Conservation (phyloP, 139 green algal genomes). For the Chlorella ohadii region DNA sequence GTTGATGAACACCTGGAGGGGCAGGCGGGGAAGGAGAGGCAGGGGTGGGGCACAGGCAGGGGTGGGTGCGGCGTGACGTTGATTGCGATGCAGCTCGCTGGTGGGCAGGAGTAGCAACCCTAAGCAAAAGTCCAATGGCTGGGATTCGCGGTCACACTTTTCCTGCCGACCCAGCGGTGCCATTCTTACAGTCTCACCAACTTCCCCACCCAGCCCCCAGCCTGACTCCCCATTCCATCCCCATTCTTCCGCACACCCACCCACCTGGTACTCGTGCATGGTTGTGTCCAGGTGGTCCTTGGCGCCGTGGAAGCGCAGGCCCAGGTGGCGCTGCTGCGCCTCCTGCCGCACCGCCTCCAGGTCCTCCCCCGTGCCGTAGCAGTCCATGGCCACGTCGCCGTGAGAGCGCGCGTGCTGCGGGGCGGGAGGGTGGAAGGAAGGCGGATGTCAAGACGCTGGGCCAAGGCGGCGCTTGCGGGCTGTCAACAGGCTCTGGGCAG, state of each 20-base stretch:
- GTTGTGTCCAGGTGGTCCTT: constrained; percentile 88
- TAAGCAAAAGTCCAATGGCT: no score
- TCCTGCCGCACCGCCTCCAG: constrained; percentile 66
- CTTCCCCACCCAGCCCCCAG: not conserved
- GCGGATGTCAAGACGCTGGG: no score
- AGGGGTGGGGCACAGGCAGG: no score
- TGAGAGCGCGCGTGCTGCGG: not conserved
- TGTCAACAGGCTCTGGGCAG: no score
- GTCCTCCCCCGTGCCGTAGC: constrained; percentile 95
- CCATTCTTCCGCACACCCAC: not conserved
- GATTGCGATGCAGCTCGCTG: no score
- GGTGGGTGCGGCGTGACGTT: no score
- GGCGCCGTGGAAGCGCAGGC: constrained; percentile 87
- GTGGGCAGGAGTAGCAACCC: no score
- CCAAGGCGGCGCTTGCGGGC: no score
- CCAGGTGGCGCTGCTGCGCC: constrained; percentile 54
- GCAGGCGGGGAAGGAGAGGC: not conserved
- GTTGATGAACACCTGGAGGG: constrained; percentile 93
- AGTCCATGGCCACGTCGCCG: constrained; percentile 77
- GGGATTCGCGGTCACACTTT: no score
- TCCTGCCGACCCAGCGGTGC: not conserved
- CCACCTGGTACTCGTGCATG: constrained; percentile 90
- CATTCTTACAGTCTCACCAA: no score
- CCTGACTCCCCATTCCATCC: not conserved
- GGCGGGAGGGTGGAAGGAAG: no score